Evolutionary conservation across 306 rosid genomes (phyloP), one percentile per base, ranked within the genome.

Genomic region (Echinosophora koreensis): DNA sequence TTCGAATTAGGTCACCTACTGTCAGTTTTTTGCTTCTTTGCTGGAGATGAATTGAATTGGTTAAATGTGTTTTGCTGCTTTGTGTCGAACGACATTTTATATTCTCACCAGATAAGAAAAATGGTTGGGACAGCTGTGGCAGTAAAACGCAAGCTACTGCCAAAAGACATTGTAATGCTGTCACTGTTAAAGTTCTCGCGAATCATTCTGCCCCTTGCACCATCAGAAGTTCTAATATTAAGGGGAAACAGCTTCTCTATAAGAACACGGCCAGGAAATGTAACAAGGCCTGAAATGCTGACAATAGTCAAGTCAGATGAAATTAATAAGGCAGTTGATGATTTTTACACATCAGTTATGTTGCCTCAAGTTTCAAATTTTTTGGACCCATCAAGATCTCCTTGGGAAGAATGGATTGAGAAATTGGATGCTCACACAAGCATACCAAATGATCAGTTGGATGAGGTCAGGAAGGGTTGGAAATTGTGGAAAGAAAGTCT

Each of bases 101-200:
- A 16, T 76, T 80, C 73, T 72, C 72, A 66, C 68, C 92, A 92
- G 96, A 90, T 95, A 67, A 89, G 96, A 52, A 95, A 95, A 86
- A 90, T 92, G 97, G 80, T 95, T 51, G 98, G 88, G 28, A 89
- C 96, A 15, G 94, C 96, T 8, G 86, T 92, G 69, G 97, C 97
- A 5, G 90, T 92, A 59, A 90, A 95, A 83, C 87, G 90, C 79
- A 82, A 83, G 70, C 69, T 92, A 71, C 91, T 95, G 56, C 99
- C 96, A 1, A 87, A 86, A 84, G 96, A 95, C 65, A 60, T 89
- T 61, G 50, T 90, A 81, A 61, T 60, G 34, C 66, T 95, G 76
- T 90, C 97, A 47, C 80, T 95, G 85, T 30, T 71, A 73, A 92
- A 89, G 86, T 95, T 89, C 87, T 86, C 99, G 8, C 79, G 94